Evolutionary conservation across 176 grass and related monocot genomes (phyloP).

Genomic region (Avena insularis): DNA sequence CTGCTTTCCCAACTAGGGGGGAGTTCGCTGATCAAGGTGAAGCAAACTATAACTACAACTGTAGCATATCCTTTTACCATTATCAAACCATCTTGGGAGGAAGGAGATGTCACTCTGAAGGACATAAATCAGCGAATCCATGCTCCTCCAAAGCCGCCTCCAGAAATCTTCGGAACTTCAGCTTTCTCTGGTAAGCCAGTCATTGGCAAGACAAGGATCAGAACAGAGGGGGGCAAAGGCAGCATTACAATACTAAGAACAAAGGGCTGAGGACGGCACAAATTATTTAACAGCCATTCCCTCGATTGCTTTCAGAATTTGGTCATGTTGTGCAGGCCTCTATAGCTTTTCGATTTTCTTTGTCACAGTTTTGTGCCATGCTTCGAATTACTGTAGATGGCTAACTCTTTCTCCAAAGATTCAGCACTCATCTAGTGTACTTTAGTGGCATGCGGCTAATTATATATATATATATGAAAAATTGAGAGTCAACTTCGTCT

Average conservation of each 20-base stretch:
- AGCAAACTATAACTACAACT: slow-evolving; percentile 66
- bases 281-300: slow-evolving; percentile 39
- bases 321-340: slow-evolving; percentile 36
- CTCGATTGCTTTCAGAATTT: slow-evolving; percentile 39
- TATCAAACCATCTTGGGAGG: slow-evolving; percentile 84
- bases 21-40: slow-evolving; percentile 52
- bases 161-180: slow-evolving; percentile 63
- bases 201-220: slow-evolving; percentile 89
- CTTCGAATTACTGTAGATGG: slow-evolving; percentile 35
- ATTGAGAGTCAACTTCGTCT: not conserved
- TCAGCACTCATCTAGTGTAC: slow-evolving; percentile 43
- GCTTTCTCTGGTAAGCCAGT: slow-evolving; percentile 90
- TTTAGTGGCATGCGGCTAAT: slow-evolving; percentile 45
- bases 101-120: slow-evolving; percentile 80
- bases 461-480: slow-evolving; percentile 39
- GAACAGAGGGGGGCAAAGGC: slow-evolving; percentile 88
- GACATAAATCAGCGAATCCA: slow-evolving; percentile 82
- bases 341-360: slow-evolving; percentile 28
- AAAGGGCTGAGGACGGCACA: not conserved
- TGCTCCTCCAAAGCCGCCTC: slow-evolving; percentile 64
- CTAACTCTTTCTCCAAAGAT: slow-evolving; percentile 43
- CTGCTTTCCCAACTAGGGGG: slow-evolving; percentile 51
- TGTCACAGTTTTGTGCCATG: slow-evolving; percentile 29
- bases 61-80: slow-evolving; percentile 86
- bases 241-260: slow-evolving; percentile 35